Conservation (phyloP, 2,329 filamentous ascomycete species). For the Microdochium bolleyi region DNA sequence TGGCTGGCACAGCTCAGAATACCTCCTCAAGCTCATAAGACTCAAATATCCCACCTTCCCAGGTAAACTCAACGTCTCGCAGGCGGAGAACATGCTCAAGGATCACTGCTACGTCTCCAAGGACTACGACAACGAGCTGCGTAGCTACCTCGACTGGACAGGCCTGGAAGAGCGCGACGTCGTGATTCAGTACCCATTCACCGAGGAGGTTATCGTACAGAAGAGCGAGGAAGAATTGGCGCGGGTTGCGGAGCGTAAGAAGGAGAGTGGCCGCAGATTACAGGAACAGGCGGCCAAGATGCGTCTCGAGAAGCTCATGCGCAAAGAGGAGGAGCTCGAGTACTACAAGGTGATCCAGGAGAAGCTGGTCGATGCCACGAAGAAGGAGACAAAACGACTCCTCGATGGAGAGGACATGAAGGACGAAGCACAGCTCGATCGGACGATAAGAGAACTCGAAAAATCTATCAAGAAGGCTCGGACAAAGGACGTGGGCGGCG, state of each 20-base stretch:
- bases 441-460: constrained; percentile 80
- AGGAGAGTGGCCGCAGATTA: constrained; percentile 82
- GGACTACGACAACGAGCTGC: constrained; percentile 74
- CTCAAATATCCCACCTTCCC: constrained; percentile 90
- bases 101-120: constrained; percentile 86
- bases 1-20: constrained; percentile 82
- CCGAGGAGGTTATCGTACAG: constrained; percentile 80
- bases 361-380: constrained; percentile 66
- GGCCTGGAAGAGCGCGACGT: constrained; percentile 84
- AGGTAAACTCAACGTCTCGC: constrained; percentile 75
- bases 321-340: constrained; percentile 91
- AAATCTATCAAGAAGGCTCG: constrained; percentile 82
- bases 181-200: constrained; percentile 88
- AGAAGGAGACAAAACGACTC: constrained; percentile 82
- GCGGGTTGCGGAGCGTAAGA: constrained; percentile 83
- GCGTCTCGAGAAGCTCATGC: constrained; percentile 88
- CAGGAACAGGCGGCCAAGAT: constrained; percentile 97
- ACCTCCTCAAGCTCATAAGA: constrained; percentile 78
- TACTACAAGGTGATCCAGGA: constrained; percentile 82
- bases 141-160: constrained; percentile 77
- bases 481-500: constrained; percentile 84
- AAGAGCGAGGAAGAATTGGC: constrained; percentile 94
- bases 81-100: constrained; percentile 79
- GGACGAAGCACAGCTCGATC: constrained; percentile 80
- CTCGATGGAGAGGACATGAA: constrained; percentile 89